Evolutionary conservation across 2,329 filamentous ascomycete species (phyloP), one percentile per base, ranked within the genome.

Genomic region (Diaporthe citrichinensis): DNA sequence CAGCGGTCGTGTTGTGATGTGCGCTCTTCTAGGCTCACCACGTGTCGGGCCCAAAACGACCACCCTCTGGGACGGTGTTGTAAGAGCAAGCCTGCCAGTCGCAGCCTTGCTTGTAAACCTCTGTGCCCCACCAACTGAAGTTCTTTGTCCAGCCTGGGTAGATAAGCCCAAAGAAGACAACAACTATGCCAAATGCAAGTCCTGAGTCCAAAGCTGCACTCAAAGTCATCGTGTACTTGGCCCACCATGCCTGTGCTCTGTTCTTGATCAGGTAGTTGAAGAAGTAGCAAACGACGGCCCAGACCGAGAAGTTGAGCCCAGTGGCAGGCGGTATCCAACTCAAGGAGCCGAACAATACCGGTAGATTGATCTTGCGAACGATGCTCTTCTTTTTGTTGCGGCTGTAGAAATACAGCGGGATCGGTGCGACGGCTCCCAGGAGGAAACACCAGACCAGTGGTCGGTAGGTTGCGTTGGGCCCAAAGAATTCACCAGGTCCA

Each of bases 161-260:
- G n/a, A 97, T 89, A 78, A 97, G 94, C 1, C 92, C 94, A 80
- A 98, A 96, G 82, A 97, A 97, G 36, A 97, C 92, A 5, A 96
- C 90, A 14, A 97, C 92, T 49, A 97, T 92, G 39, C 94, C 94
- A 80, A 96, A 94, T 0, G 95, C 95, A 28, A 97, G 86, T 0
- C 95, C 94, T 1, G 93, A 95, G 82, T 97, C 95, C 73, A 97
- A 87, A 2, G 94, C 95, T 0, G 95, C 95, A 75, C 93, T 95
- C 71, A 97, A 87, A 5, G 94, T 96, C 94, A 97, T 97, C 55
- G 94, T 96, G 83, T 97, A 97, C 84, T 97, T 97, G 65, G 91
- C 92, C 95, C 95, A 97, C 95, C 95, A 98, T 1, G 91, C 92
- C 41, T 87, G 88, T 36, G 91, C 93, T 31, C 93, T 88, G 49